Evolutionary conservation across 768 basidiomycete species (phyloP), one percentile per base, ranked within the genome.

Genomic region (Dendrothele bispora): DNA sequence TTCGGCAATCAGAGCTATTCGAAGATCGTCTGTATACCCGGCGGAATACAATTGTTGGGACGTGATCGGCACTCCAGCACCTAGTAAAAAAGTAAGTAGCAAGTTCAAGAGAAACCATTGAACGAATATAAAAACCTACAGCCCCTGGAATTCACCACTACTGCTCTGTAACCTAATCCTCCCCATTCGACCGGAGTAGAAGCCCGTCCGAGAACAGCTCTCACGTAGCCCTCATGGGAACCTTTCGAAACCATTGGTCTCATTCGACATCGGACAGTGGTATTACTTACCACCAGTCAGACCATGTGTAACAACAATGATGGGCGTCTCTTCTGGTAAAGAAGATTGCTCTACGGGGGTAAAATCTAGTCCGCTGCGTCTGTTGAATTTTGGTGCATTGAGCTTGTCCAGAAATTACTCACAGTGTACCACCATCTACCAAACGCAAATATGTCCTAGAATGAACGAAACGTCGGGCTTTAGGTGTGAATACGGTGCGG

Each of bases 81-180:
- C 89, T 92, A 61, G 18, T 20, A 10, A 56, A 43, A 46, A 39
- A 40, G 44, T 25, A 50, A 38, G 59, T 58, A 22, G 39, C 41
- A 49, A 39, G 28, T 29, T 48, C 21, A 46, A 51, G 52, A 52
- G 38, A 51, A 21, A 39, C 35, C 12, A 29, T 21, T 27, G 17
- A 30, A 39, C 25, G 29, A 45, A 50, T 35, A 29, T n/a, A 35
- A n/a, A 45, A 29, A 77, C 86, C 60, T 58, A 88, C 92, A 95
- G 58, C 93, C 93, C 57, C 94, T 80, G 68, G 87, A 94, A 69
- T 95, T 95, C 63, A 95, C 78, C 8, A 97, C 92, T 14, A 88
- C 86, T 4, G 81, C 94, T 48, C 95, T 78, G 65, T 89, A 95
- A 15, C 93, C 93, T 45, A 95, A 70, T 2, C 95, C 95, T 18